Conservation (phyloP, 345 rosid genomes). For the Fremontodendron californicum region DNA sequence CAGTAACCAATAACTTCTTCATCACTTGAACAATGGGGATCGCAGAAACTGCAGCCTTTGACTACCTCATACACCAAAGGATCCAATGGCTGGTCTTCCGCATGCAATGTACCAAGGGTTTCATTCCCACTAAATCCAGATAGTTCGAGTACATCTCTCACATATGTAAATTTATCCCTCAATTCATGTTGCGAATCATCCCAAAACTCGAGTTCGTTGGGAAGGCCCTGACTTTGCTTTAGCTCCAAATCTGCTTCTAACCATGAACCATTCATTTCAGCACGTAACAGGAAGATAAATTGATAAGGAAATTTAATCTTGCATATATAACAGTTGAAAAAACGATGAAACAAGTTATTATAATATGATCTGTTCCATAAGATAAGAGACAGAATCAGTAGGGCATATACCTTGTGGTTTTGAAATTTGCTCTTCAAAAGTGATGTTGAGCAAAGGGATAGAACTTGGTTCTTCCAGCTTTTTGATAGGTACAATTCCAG, state of each 20-base stretch:
- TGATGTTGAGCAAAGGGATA: not conserved
- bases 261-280: not conserved
- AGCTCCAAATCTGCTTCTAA: not conserved
- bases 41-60: conserved; percentile 42
- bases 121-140: conserved; percentile 60
- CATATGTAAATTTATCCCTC: conserved; percentile 45
- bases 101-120: conserved; percentile 56
- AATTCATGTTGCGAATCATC: not conserved
- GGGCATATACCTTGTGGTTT: not conserved
- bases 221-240: not conserved
- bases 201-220: not conserved
- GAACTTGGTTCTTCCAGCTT: conserved; percentile 26
- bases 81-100: conserved; percentile 59
- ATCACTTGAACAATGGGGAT: conserved; percentile 38
- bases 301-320: not conserved
- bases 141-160: conserved; percentile 57
- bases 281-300: not conserved
- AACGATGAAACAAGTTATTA: not conserved
- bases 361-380: not conserved
- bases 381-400: not conserved
- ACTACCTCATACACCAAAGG: conserved; percentile 52
- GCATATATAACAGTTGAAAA: not conserved
- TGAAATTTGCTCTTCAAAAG: not conserved
- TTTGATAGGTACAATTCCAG: conserved; percentile 6
- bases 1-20: conserved; percentile 38